Percentiles rank a stretch among this genome's conserved stretches.
These are phyloP conservation scores for Sporothrix pseudoabietina DNA, from an alignment of 2,329 filamentous ascomycete species.

Conservation along the genomic window DNA sequence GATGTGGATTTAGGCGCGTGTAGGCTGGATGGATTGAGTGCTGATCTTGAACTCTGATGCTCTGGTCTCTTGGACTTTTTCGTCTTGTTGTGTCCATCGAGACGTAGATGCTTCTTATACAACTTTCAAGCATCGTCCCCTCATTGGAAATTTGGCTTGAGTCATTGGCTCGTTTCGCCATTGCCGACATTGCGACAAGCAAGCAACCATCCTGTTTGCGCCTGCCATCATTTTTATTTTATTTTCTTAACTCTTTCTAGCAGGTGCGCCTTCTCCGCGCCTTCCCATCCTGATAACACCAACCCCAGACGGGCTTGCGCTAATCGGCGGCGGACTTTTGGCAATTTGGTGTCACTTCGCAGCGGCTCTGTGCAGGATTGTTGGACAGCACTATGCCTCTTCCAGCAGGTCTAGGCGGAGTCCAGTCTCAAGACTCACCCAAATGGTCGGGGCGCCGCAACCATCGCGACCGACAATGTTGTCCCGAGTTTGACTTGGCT, in stretches of 20 bases:
- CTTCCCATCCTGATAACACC: conserved; percentile 21
- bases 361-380: neutral
- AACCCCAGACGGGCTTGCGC: neutral
- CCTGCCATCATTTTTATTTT: neutral
- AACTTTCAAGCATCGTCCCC: neutral
- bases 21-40: neutral
- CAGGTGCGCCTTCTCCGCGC: neutral
- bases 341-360: conserved; percentile 16
- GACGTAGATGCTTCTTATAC: neutral
- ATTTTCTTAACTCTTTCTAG: neutral
- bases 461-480: neutral
- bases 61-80: neutral
- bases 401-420: conserved; percentile 26
- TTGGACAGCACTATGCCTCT: conserved; percentile 16
- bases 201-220: neutral
- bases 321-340: neutral
- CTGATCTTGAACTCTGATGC: neutral
- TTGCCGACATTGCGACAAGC: neutral
- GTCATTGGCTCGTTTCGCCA: conserved; percentile 20
- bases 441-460: neutral
- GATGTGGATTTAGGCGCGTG: neutral
- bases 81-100: neutral
- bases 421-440: neutral
- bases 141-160: conserved; percentile 24
- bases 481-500: neutral